phyloP scores from a whole-genome alignment of 2,329 filamentous ascomycete genomes.

The Pseudocercospora macadamiae region DNA sequence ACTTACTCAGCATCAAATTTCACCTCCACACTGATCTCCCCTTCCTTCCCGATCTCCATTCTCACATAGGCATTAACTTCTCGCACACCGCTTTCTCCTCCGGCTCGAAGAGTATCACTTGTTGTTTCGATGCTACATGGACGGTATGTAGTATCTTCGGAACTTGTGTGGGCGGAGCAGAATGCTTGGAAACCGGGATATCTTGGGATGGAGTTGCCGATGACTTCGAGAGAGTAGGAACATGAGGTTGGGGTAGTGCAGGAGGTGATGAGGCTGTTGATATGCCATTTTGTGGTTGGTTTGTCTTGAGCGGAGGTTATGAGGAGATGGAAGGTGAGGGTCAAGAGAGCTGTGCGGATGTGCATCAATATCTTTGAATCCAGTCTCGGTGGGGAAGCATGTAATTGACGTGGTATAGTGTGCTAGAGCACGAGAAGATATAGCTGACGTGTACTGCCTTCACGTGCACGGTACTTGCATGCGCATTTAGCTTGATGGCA shows the following conservation, averaged over 20 bases:
- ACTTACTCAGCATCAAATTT: not conserved
- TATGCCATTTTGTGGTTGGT: not conserved
- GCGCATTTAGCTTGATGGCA: no score
- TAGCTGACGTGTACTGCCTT: no score
- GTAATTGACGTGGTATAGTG: no score
- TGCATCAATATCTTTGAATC: no score
- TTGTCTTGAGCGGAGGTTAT: no score
- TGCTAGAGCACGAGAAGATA: no score
- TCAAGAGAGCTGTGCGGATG: no score
- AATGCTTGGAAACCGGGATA: not conserved
- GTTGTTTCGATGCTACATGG: not conserved
- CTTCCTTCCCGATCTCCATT: not conserved
- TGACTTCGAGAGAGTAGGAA: not conserved
- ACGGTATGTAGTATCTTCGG: not conserved
- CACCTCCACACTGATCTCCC: not conserved
- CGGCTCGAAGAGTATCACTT: not conserved
- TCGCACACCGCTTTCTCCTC: not conserved
- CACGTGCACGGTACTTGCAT: no score
- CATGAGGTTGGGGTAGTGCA: not conserved
- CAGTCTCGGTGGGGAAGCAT: no score
- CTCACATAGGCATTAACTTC: not conserved
- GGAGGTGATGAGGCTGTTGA: not conserved
- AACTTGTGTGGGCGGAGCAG: not conserved
- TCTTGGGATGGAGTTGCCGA: not conserved
- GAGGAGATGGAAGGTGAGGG: no score